Base-by-base conservation (phyloP, 305 asterid species). In the Rubia tinctorum region DNA sequence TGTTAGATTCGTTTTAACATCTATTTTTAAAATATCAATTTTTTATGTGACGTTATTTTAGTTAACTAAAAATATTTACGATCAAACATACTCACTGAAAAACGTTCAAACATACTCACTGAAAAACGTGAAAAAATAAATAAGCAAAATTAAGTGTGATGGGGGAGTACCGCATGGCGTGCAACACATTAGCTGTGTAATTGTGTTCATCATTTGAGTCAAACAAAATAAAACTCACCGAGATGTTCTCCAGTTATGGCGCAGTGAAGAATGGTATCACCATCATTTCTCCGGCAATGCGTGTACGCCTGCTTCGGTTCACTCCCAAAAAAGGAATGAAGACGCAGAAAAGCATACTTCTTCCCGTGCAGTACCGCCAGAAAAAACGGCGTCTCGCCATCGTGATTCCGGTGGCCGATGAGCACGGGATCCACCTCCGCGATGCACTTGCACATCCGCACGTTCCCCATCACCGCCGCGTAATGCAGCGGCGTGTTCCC, bases 191-290 rank as follows among this genome's bases (percentile, higher is more conserved):
- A n/a, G n/a, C n/a, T 69, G 44, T 40, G 4, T 40, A 4, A 40
- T 40, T 40, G 47, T 43, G 47, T 43, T 43, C 10, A 43, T 43
- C 47, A 43, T 43, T 43, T 43, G 47, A 43, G 47, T 0, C n/a
- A 43, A 8, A 43, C 2, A 1, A 43, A 43, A 43, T 43, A 15
- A 17, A 55, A 5, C n/a, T 64, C 68, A 76, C 80, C 68, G 51
- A 76, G 65, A 63, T 76, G 40, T 51, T 76, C 79, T 62, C 75
- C 79, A 22, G 60, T 18, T 6, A 76, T 70, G 75, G 79, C 79
- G 17, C 70, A 71, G 68, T 76, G 79, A 42, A 76, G 75, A 65
- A 76, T 76, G 7, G 79, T 76, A 8, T 76, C 79, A 2, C 79
- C 79, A 49, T 71, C 60, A 60, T 23, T 49, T 45, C 56, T 63